Conservation (phyloP, 169 alveolate genomes). For the Cryptosporidium meleagridis region DNA sequence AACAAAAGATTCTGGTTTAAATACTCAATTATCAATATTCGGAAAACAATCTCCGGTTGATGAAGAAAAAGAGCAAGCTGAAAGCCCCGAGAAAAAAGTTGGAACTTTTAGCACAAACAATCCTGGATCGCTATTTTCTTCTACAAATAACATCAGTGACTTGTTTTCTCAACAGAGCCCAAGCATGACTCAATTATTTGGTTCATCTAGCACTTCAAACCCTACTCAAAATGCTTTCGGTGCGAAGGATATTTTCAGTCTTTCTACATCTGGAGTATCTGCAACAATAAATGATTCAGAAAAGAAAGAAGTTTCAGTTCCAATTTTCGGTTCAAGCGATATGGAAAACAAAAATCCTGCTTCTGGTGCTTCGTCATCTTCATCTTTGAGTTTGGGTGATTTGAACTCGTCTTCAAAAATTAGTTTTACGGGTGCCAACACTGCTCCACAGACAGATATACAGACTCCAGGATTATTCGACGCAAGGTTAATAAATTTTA, state of each 20-base stretch:
- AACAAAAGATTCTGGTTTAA: not conserved
- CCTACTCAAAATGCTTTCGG: not conserved
- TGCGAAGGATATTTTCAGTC: not conserved
- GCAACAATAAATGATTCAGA: not conserved
- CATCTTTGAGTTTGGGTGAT: not conserved
- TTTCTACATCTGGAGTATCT: not conserved
- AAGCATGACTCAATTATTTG: not conserved
- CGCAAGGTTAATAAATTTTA: not conserved
- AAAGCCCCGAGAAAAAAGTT: not conserved
- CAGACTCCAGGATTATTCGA: constrained; percentile 9
- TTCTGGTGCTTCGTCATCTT: not conserved
- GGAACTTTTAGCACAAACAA: constrained; percentile 4
- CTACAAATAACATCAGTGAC: not conserved
- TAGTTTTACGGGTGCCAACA: not conserved
- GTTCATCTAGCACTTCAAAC: not conserved
- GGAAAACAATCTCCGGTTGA: not conserved
- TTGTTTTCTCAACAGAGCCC: not conserved
- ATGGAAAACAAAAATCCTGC: not conserved
- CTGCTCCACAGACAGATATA: not conserved
- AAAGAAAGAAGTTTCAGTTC: not conserved
- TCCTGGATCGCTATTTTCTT: constrained; percentile 2
- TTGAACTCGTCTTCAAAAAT: not conserved
- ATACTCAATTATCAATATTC: not conserved
- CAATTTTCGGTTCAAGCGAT: not conserved
- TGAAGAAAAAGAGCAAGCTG: constrained; percentile 3